phyloP scores from a whole-genome alignment of 345 rosid genomes.

The Citrus mangshanensis region DNA sequence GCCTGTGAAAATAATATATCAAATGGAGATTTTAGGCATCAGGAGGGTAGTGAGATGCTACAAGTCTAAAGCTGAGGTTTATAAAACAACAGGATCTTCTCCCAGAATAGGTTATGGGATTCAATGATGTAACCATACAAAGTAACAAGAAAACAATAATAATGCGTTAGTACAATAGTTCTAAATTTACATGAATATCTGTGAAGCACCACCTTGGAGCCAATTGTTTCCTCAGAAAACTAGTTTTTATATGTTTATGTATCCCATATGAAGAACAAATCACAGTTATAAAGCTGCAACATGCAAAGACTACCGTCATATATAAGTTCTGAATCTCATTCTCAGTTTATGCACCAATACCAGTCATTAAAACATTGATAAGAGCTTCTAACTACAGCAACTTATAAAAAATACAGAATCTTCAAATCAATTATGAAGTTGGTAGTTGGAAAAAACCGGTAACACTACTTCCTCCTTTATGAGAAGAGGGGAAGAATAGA shows the following conservation, averaged over 20 bases:
- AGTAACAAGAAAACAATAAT: background rate
- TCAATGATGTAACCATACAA: background rate
- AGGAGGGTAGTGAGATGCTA: background rate
- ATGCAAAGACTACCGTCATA: background rate
- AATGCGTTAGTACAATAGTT: background rate
- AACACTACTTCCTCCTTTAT: background rate
- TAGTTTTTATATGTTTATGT: background rate
- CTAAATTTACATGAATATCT: background rate
- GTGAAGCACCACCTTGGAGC: background rate
- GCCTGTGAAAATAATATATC: slow-evolving; percentile 41
- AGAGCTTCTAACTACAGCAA: background rate
- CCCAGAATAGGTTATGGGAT: background rate
- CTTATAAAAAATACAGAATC: background rate
- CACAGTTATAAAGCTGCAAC: background rate
- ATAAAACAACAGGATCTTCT: background rate
- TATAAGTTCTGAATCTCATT: background rate
- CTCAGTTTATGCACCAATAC: background rate
- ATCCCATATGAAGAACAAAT: background rate
- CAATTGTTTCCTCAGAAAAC: background rate
- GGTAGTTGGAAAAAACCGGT: background rate
- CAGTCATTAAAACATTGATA: background rate
- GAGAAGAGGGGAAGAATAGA: background rate
- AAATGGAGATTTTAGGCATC: background rate
- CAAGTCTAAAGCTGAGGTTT: background rate
- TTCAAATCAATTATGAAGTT: background rate